These are phyloP conservation scores for Xenosphaeropsis pyriputrescens DNA, from an alignment of 2,329 filamentous ascomycete genomes.

Conservation along the genomic window DNA sequence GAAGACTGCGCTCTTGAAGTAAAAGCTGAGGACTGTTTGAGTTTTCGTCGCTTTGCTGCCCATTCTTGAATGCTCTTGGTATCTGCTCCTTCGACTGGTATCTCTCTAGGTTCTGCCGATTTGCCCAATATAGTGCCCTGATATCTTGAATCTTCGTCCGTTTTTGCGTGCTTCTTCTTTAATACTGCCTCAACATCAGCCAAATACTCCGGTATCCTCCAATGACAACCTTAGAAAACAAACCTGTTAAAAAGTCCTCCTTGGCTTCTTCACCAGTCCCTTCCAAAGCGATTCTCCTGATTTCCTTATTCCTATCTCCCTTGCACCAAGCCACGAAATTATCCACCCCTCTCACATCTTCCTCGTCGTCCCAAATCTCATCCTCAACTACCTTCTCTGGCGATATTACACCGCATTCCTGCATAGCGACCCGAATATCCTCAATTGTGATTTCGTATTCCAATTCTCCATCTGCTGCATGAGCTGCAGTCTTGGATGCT, in stretches of 20 bases:
- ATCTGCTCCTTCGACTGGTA: constrained; percentile 67
- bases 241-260: constrained; percentile 57
- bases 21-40: constrained; percentile 2
- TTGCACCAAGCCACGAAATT: constrained; percentile 69
- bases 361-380: constrained; percentile 47
- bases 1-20: constrained; percentile 15
- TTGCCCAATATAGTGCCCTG: constrained; percentile 73
- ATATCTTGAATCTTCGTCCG: constrained; percentile 74
- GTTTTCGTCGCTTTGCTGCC: constrained; percentile 24
- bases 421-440: constrained; percentile 75
- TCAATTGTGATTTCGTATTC: constrained; percentile 50
- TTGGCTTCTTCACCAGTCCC: constrained; percentile 42
- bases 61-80: constrained; percentile 54
- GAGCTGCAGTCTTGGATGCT: constrained; percentile 54
- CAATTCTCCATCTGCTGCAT: constrained; percentile 42
- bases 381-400: constrained; percentile 54
- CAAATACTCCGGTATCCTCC: background rate
- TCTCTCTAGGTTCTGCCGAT: constrained; percentile 50
- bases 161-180: constrained; percentile 87
- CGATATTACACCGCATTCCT: constrained; percentile 62
- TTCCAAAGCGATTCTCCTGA: constrained; percentile 66
- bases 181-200: constrained; percentile 36
- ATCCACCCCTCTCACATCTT: constrained; percentile 65
- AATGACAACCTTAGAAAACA: constrained; percentile 1
- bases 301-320: constrained; percentile 62